These are phyloP conservation scores for Aquilaria agallochum DNA, from an alignment of 441 rosid genomes.

Conservation along the genomic window DNA sequence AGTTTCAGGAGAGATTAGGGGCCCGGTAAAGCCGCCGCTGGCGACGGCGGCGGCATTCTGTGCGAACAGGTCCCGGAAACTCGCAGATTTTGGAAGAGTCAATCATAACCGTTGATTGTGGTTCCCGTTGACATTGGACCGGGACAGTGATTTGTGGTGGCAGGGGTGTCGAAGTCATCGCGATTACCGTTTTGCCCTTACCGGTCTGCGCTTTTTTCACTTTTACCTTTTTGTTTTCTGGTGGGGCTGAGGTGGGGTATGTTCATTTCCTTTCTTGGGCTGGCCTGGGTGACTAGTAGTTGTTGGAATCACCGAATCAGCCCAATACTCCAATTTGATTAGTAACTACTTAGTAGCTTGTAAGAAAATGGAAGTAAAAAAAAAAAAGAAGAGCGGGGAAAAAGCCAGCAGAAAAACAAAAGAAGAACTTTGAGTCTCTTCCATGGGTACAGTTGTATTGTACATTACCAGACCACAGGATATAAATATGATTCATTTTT, in stretches of 20 bases:
- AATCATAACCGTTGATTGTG: conserved; percentile 49
- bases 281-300: background rate
- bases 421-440: too few relatives aligned
- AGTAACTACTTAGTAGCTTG: too few relatives aligned
- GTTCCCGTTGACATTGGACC: conserved; percentile 29
- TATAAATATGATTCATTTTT: too few relatives aligned
- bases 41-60: conserved; percentile 62
- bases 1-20: conserved; percentile 38
- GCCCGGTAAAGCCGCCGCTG: conserved; percentile 49
- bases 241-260: background rate
- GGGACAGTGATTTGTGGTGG: background rate
- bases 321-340: too few relatives aligned
- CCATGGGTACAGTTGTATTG: too few relatives aligned
- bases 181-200: conserved; percentile 35
- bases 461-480: too few relatives aligned
- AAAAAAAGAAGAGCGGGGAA: too few relatives aligned
- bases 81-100: conserved; percentile 71
- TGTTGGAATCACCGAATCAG: too few relatives aligned
- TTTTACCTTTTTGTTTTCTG: background rate
- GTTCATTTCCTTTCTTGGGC: background rate
- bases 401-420: too few relatives aligned
- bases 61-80: conserved; percentile 81
- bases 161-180: background rate
- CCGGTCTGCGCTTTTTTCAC: background rate
- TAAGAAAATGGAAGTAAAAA: too few relatives aligned